phyloP scores from a whole-genome alignment of 2,329 filamentous ascomycete genomes.

The Fusarium lyarnte region DNA sequence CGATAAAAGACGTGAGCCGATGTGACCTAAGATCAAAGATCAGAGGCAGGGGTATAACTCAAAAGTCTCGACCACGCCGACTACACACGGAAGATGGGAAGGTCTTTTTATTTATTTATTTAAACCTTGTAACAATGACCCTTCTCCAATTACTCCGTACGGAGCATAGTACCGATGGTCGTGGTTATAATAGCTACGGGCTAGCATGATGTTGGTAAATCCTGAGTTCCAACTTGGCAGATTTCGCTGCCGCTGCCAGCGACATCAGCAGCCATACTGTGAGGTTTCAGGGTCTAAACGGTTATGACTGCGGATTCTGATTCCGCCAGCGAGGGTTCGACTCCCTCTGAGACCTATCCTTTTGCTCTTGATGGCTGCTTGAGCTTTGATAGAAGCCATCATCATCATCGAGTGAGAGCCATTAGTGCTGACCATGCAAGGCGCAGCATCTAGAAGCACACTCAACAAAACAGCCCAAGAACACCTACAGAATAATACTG shows the following conservation, averaged over 20 bases:
- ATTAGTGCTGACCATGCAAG: not conserved
- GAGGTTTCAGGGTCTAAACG: not conserved
- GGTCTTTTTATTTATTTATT: not conserved
- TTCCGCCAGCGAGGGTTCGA: not conserved
- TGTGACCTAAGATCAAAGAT: not conserved
- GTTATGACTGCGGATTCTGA: not conserved
- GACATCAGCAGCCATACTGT: not conserved
- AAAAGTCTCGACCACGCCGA: not conserved
- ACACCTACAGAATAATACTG: not conserved
- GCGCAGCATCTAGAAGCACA: not conserved
- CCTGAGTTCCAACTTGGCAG: not conserved
- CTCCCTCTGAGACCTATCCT: not conserved
- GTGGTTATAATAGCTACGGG: not conserved
- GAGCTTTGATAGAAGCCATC: not conserved
- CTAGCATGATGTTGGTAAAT: no score
- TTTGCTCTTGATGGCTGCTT: not conserved
- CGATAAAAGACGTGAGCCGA: not conserved
- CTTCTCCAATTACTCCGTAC: not conserved
- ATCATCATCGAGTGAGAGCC: not conserved
- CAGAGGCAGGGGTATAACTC: not conserved
- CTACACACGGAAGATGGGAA: not conserved
- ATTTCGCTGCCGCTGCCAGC: not conserved
- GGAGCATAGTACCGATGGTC: not conserved
- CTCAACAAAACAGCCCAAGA: not conserved
- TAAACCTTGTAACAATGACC: not conserved